phyloP scores from a whole-genome alignment of 768 basidiomycete genomes.

The Lactifluus volemus region DNA sequence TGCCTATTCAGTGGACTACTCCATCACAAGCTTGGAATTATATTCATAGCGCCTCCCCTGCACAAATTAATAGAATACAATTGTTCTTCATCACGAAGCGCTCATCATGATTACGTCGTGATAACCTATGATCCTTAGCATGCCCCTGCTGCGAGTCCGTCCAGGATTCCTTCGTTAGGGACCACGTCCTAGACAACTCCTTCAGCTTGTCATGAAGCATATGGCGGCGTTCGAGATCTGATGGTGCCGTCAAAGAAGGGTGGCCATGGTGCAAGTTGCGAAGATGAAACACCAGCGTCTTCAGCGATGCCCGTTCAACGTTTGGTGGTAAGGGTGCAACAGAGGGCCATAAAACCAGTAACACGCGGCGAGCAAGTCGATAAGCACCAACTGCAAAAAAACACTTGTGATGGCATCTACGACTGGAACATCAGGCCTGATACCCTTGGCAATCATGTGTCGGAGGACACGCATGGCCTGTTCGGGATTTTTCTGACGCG shows the following conservation, averaged over 20 bases:
- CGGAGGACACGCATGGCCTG: slow-evolving; percentile 48
- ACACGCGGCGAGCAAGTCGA: slow-evolving; percentile 40
- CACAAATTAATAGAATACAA: slow-evolving; percentile 4
- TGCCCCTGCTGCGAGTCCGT: background rate
- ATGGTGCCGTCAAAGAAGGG: slow-evolving; percentile 21
- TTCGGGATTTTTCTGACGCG: slow-evolving; percentile 46
- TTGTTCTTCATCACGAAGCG: background rate
- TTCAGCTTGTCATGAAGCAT: slow-evolving; percentile 34
- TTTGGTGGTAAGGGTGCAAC: slow-evolving; percentile 52
- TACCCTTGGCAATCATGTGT: slow-evolving; percentile 50
- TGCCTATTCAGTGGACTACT: background rate
- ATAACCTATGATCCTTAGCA: background rate
- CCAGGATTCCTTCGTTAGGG: background rate
- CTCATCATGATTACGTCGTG: background rate
- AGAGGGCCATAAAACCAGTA: slow-evolving; percentile 54
- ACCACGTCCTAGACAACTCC: slow-evolving; percentile 40
- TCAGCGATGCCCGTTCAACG: slow-evolving; percentile 36
- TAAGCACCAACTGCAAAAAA: slow-evolving; percentile 52
- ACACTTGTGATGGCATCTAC: slow-evolving; percentile 66
- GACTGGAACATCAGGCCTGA: slow-evolving; percentile 61
- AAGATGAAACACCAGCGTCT: slow-evolving; percentile 39
- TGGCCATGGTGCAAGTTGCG: slow-evolving; percentile 29
- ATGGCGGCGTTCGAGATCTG: slow-evolving; percentile 29
- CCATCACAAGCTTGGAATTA: slow-evolving; percentile 2
- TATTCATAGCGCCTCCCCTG: background rate